A percentile compares a stretch with the other conserved stretches of the same genome.
Evolutionary conservation across 129 eudicot species (phyloP).

Genomic region (Pseudognaphalium luteoalbum): DNA sequence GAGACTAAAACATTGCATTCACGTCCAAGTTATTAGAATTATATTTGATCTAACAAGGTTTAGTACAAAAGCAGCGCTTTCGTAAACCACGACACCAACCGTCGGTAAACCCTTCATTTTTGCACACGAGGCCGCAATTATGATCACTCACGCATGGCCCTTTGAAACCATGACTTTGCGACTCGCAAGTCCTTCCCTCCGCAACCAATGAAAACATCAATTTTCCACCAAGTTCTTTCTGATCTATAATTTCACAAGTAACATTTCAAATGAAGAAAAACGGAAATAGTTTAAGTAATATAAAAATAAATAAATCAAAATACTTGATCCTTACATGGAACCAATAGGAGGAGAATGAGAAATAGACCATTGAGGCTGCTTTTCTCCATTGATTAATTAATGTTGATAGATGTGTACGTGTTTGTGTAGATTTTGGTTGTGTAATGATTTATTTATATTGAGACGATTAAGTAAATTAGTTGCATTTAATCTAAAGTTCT

Average conservation of each 20-base stretch:
- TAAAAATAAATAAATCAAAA: too few species aligned
- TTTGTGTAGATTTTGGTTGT: not conserved
- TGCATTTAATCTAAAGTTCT: not conserved
- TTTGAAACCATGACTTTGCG: slow-evolving; percentile 20
- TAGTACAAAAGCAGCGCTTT: slow-evolving; percentile 24
- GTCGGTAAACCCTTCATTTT: slow-evolving; percentile 9
- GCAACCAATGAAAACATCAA: not conserved
- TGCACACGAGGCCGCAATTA: slow-evolving; percentile 22
- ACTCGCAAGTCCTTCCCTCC: slow-evolving; percentile 20
- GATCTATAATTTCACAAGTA: not conserved
- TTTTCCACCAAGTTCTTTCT: not conserved
- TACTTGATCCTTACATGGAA: too few species aligned
- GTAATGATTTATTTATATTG: too few species aligned
- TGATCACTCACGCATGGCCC: slow-evolving; percentile 19
- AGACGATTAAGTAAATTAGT: not conserved
- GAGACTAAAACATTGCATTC: not conserved
- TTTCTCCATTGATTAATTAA: not conserved
- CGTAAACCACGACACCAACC: slow-evolving; percentile 17
- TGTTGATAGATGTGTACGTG: not conserved
- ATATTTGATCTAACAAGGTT: slow-evolving; percentile 1
- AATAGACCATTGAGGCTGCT: not conserved
- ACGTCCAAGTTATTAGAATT: not conserved
- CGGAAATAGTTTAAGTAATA: too few species aligned
- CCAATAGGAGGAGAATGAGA: not conserved
- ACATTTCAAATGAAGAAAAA: too few species aligned